phyloP scores from a whole-genome alignment of 495 filamentous ascomycete genomes.

The Venustampulla echinocandica region DNA sequence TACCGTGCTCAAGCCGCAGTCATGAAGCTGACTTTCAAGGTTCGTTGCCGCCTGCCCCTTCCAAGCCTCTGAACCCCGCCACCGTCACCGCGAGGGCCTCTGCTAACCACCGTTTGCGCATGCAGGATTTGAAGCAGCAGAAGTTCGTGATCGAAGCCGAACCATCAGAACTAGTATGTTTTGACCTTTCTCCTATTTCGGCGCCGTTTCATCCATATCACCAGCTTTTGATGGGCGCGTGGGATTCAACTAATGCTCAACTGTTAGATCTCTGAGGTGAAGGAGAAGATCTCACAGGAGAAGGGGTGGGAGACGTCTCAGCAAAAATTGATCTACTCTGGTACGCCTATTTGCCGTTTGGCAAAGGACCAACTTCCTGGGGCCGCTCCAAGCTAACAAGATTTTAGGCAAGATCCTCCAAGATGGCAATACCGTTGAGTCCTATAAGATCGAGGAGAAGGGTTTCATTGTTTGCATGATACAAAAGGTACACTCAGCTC shows the following conservation, averaged over 20 bases:
- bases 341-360: conserved; percentile 55
- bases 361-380: too few species aligned
- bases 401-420: conserved; percentile 86
- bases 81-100: conserved; percentile 9
- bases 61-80: conserved; percentile 1
- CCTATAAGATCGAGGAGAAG: conserved; percentile 98
- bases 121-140: conserved; percentile 90
- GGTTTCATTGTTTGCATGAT: conserved; percentile 97
- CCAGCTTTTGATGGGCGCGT: conserved; percentile 1
- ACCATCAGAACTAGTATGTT: conserved; percentile 78
- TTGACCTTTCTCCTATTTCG: neutral
- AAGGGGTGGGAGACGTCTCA: conserved; percentile 84
- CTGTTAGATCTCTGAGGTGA: conserved; percentile 72
- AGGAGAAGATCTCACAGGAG: conserved; percentile 78
- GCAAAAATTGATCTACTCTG: conserved; percentile 96
- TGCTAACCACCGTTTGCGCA: conserved; percentile 24
- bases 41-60: conserved; percentile 26
- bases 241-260: conserved; percentile 27
- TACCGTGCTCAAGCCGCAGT: conserved; percentile 14
- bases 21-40: conserved; percentile 85
- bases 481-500: conserved; percentile 67
- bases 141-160: conserved; percentile 95
- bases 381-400: conserved; percentile 13
- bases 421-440: conserved; percentile 91
- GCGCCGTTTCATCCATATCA: conserved; percentile 5